These are phyloP conservation scores for Penicillium sp. DNA, from an alignment of 2,329 filamentous ascomycete species.

Conservation along the genomic window DNA sequence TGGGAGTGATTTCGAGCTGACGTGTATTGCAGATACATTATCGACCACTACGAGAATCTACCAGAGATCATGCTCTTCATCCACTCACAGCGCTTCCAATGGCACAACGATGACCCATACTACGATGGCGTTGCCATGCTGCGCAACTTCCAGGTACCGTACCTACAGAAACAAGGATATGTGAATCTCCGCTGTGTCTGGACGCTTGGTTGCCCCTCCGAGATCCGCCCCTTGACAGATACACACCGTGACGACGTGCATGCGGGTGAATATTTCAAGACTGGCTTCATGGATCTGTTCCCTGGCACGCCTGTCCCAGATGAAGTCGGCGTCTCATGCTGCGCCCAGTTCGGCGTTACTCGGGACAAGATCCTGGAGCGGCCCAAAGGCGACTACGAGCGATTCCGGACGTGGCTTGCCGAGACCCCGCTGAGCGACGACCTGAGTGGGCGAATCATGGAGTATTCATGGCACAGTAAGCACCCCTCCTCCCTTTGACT, in stretches of 20 bases:
- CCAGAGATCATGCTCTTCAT: constrained; percentile 44
- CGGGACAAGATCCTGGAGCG: constrained; percentile 47
- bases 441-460: constrained; percentile 54
- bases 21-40: constrained; percentile 33
- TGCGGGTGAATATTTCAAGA: constrained; percentile 50
- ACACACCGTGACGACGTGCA: constrained; percentile 46
- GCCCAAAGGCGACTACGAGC: constrained; percentile 49
- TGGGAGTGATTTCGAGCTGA: constrained; percentile 8
- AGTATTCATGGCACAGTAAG: constrained; percentile 60
- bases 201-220: constrained; percentile 52
- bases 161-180: constrained; percentile 52
- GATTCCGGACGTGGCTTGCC: constrained; percentile 50
- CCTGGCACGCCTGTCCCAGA: constrained; percentile 41
- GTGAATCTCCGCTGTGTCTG: constrained; percentile 55
- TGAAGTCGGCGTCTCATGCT: constrained; percentile 52
- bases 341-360: constrained; percentile 55
- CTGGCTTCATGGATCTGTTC: constrained; percentile 52
- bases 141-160: constrained; percentile 48
- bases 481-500: constrained; percentile 12
- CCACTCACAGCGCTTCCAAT: constrained; percentile 42
- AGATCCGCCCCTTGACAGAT: constrained; percentile 49
- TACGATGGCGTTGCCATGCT: constrained; percentile 52
- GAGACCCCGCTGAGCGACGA: constrained; percentile 49
- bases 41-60: constrained; percentile 43
- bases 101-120: constrained; percentile 54